A percentile compares a stretch with the other conserved stretches of the same genome.
phyloP scores from a whole-genome alignment of 2,329 filamentous ascomycete genomes.

The Cryphonectria japonica region DNA sequence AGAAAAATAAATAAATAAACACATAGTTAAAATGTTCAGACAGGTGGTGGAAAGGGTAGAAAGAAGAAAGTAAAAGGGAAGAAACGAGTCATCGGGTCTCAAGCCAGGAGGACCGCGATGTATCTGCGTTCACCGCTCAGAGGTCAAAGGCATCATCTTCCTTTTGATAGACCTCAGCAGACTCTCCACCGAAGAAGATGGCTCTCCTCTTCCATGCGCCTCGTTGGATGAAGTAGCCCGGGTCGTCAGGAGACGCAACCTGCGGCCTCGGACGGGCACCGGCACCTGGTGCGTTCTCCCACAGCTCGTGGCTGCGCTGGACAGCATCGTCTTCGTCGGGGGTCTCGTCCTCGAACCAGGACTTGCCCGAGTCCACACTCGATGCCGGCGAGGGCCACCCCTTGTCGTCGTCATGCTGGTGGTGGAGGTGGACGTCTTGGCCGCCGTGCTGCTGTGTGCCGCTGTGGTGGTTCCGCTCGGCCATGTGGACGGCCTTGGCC shows the following conservation, averaged over 20 bases:
- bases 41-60: background rate
- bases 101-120: background rate
- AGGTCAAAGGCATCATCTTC: slow-evolving; percentile 37
- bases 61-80: too few species aligned
- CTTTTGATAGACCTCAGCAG: slow-evolving; percentile 29
- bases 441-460: slow-evolving; percentile 3
- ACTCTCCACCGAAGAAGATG: slow-evolving; percentile 38
- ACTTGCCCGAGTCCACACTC: slow-evolving; percentile 29
- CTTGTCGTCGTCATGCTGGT: slow-evolving; percentile 13
- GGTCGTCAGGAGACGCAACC: slow-evolving; percentile 29
- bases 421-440: background rate
- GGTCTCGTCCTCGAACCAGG: slow-evolving; percentile 25
- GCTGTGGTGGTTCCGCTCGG: slow-evolving; percentile 7
- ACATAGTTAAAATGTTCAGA: slow-evolving; percentile 7
- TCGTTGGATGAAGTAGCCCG: slow-evolving; percentile 38
- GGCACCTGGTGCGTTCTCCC: slow-evolving; percentile 19
- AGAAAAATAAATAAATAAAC: background rate
- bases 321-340: slow-evolving; percentile 19
- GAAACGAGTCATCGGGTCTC: background rate
- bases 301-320: slow-evolving; percentile 22
- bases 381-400: slow-evolving; percentile 28
- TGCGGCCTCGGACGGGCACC: slow-evolving; percentile 32
- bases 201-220: slow-evolving; percentile 43
- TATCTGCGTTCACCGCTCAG: background rate
- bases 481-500: slow-evolving; percentile 19